These are phyloP conservation scores for Olyra latifolia DNA, from an alignment of 176 grass and related monocot genomes.

Conservation along the genomic window DNA sequence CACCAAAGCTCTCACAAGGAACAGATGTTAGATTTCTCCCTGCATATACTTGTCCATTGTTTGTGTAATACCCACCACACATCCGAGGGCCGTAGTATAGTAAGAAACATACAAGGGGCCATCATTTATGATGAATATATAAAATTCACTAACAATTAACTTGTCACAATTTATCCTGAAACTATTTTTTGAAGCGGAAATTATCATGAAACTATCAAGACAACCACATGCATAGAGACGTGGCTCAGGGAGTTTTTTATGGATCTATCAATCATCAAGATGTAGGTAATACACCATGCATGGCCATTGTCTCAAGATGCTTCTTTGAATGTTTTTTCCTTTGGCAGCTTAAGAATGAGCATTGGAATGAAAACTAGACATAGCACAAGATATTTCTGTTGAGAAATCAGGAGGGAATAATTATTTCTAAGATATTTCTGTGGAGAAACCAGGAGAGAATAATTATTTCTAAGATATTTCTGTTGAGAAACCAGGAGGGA, in stretches of 20 bases:
- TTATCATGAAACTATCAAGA: not conserved
- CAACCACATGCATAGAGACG: not conserved
- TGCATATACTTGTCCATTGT: not conserved
- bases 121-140: not conserved
- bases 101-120: not conserved
- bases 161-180: not conserved
- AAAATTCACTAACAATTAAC: not conserved
- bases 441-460: not conserved
- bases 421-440: not conserved
- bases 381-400: not conserved
- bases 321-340: not conserved
- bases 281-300: not conserved
- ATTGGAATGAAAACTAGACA: not conserved
- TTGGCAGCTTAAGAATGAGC: not conserved
- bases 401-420: not conserved
- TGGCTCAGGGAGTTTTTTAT: not conserved
- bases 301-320: not conserved
- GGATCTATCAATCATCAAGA: not conserved
- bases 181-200: not conserved
- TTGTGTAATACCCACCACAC: not conserved
- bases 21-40: not conserved
- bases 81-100: not conserved
- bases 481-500: not conserved
- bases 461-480: not conserved
- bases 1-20: not conserved